Evolutionary conservation across 495 filamentous ascomycete genomes (phyloP).

Genomic region (Penicillium odoratum): DNA sequence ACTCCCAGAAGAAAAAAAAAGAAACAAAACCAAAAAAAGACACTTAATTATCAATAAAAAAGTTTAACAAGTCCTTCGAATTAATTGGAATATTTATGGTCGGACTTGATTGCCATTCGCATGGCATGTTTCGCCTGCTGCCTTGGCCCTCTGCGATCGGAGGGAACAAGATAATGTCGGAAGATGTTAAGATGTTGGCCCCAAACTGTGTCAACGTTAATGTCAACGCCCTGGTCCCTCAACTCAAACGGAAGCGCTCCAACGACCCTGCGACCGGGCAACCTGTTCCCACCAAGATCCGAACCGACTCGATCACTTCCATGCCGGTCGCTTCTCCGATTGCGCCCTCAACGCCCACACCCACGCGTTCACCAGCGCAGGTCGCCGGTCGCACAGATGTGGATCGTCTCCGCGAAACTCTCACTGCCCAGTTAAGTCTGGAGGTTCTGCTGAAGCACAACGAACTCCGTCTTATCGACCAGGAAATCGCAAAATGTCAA

Average conservation of each 20-base stretch:
- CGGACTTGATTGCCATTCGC: slow-evolving; percentile 3
- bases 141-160: slow-evolving; percentile 57
- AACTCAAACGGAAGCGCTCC: slow-evolving; percentile 58
- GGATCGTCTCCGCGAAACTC: slow-evolving; percentile 60
- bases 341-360: slow-evolving; percentile 14
- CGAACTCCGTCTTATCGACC: slow-evolving; percentile 90
- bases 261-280: slow-evolving; percentile 38
- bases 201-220: slow-evolving; percentile 32
- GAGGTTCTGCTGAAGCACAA: slow-evolving; percentile 94
- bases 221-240: slow-evolving; percentile 40
- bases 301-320: slow-evolving; percentile 19
- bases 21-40: not conserved
- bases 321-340: slow-evolving; percentile 10
- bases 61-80: not conserved
- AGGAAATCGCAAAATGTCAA: slow-evolving; percentile 95
- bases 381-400: slow-evolving; percentile 28
- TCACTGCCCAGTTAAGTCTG: slow-evolving; percentile 83
- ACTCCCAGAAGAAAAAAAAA: not conserved
- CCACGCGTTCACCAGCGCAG: slow-evolving; percentile 20
- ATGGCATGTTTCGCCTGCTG: slow-evolving; percentile 59
- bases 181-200: slow-evolving; percentile 48
- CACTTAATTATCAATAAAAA: slow-evolving; percentile 6
- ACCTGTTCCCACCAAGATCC: slow-evolving; percentile 35
- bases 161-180: slow-evolving; percentile 53
- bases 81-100: slow-evolving; percentile 8